Conservation (phyloP, 495 filamentous ascomycete species). For the Rhypophila decipiens region DNA sequence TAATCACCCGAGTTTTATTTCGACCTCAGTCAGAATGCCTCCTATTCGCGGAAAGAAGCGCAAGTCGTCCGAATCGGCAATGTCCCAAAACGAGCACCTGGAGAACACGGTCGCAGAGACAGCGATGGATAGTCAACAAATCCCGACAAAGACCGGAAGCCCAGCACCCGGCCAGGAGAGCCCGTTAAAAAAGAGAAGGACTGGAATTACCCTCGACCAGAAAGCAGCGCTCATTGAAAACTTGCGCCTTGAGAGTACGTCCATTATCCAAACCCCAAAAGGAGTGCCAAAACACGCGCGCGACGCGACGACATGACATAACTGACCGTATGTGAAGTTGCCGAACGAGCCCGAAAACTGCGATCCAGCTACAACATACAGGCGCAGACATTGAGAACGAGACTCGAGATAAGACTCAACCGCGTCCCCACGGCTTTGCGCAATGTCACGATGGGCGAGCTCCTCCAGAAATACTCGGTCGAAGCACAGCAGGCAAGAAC, state of each 20-base stretch:
- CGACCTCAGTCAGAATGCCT: conserved; percentile 41
- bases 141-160: conserved; percentile 35
- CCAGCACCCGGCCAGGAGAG: conserved; percentile 40
- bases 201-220: conserved; percentile 64
- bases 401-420: conserved; percentile 92
- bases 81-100: conserved; percentile 29
- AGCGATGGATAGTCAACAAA: conserved; percentile 18
- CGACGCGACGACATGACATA: not conserved
- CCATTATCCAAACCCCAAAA: not conserved
- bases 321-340: conserved; percentile 52
- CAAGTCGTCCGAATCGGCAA: conserved; percentile 48
- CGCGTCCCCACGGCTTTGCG: conserved; percentile 78
- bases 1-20: conserved; percentile 1
- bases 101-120: conserved; percentile 20
- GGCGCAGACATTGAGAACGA: conserved; percentile 72
- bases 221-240: conserved; percentile 92
- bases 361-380: conserved; percentile 86
- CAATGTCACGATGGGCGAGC: conserved; percentile 75
- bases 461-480: conserved; percentile 46
- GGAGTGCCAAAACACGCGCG: not conserved
- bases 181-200: conserved; percentile 52
- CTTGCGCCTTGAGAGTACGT: conserved; percentile 82
- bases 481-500: conserved; percentile 14
- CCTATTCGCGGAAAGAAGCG: conserved; percentile 49
- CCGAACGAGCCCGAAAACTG: conserved; percentile 83